Evolutionary conservation across 2,329 filamentous ascomycete genomes (phyloP).

Genomic region (Paecilomyces fulvus): DNA sequence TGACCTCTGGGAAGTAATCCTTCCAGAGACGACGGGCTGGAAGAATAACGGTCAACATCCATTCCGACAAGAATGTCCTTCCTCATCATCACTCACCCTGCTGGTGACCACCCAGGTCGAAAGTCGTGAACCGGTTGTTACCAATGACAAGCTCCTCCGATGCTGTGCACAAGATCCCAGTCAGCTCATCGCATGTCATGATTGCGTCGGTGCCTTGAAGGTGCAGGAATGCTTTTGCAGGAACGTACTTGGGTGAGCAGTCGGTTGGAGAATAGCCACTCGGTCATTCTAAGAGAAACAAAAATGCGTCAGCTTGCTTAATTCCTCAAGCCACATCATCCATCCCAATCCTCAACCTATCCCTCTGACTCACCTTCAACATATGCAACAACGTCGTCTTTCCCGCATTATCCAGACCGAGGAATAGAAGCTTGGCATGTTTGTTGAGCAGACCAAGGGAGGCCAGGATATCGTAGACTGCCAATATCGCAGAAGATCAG

Average conservation of each 20-base stretch:
- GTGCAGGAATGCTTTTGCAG: neutral
- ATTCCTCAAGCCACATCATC: neutral
- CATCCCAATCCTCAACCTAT: neutral
- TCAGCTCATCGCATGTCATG: neutral
- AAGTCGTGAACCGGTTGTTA: conserved; percentile 90
- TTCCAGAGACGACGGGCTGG: conserved; percentile 87
- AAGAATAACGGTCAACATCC: conserved; percentile 5
- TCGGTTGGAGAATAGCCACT: conserved; percentile 82
- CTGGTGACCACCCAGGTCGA: conserved; percentile 87
- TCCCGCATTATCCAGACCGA: conserved; percentile 88
- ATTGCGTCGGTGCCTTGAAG: neutral
- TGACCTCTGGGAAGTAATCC: conserved; percentile 94
- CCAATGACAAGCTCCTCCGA: conserved; percentile 89
- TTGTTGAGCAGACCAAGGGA: conserved; percentile 86
- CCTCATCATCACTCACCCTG: conserved; percentile 60
- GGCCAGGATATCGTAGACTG: conserved; percentile 84
- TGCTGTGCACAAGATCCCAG: conserved; percentile 41
- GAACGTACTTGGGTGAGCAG: conserved; percentile 75
- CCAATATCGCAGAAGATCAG: neutral
- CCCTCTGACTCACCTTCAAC: conserved; percentile 63
- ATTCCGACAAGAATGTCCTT: neutral
- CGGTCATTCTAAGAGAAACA: conserved; percentile 65
- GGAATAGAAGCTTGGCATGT: conserved; percentile 89
- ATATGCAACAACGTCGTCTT: conserved; percentile 93
- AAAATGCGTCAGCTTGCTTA: conserved; percentile 6